phyloP scores from a whole-genome alignment of 2,329 filamentous ascomycete genomes.

The Periglandula ipomoeae region DNA sequence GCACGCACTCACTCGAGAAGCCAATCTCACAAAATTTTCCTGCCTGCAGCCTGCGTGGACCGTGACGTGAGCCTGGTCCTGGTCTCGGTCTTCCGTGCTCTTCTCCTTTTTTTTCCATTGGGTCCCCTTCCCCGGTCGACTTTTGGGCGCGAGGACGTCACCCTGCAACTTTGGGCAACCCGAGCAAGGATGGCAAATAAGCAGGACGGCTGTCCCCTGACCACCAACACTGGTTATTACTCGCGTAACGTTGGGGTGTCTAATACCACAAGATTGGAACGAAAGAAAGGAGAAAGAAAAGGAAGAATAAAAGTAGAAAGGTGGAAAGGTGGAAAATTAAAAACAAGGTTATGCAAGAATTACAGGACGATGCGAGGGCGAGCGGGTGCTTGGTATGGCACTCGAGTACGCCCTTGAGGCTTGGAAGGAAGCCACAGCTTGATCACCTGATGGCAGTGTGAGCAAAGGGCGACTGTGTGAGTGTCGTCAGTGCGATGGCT shows the following conservation, averaged over 20 bases:
- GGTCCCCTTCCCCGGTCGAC: neutral
- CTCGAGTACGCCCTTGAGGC: too few species aligned
- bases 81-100: neutral
- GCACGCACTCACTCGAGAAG: neutral
- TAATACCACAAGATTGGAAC: too few species aligned
- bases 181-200: constrained; percentile 5
- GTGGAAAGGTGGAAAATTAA: neutral
- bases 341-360: too few species aligned
- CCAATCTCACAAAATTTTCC: neutral
- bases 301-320: neutral
- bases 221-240: neutral
- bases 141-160: constrained; percentile 1
- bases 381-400: too few species aligned
- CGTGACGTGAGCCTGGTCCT: neutral
- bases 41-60: neutral
- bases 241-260: neutral
- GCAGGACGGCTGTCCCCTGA: constrained; percentile 2
- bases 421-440: neutral
- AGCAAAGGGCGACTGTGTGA: neutral
- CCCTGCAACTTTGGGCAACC: constrained; percentile 2
- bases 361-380: neutral
- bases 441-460: constrained; percentile 2
- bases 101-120: neutral
- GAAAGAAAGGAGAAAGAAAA: neutral
- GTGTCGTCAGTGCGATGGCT: too few species aligned